phyloP scores from a whole-genome alignment of 2,329 filamentous ascomycete species.

The Verticillium nubilum region DNA sequence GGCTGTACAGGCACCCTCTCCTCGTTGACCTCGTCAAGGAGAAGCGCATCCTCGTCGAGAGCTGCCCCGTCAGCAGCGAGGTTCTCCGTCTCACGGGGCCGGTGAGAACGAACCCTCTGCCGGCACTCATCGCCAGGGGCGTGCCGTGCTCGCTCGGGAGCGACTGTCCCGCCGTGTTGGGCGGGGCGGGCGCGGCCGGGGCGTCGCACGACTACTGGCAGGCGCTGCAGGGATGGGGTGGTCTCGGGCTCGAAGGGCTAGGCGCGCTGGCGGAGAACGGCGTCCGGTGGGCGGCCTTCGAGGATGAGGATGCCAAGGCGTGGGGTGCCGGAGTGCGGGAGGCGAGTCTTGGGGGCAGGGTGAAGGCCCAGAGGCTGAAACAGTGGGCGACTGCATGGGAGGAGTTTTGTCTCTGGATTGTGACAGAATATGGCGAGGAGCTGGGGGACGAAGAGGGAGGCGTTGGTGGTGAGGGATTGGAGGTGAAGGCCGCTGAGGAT shows the following conservation, averaged over 20 bases:
- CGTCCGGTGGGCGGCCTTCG: slow-evolving; percentile 74
- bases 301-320: slow-evolving; percentile 61
- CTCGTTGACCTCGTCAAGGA: slow-evolving; percentile 77
- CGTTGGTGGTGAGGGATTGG: background rate
- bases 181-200: slow-evolving; percentile 65
- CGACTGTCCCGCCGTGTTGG: slow-evolving; percentile 75
- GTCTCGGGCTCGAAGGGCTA: slow-evolving; percentile 71
- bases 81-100: slow-evolving; percentile 65
- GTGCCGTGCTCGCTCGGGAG: slow-evolving; percentile 73
- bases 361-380: slow-evolving; percentile 62
- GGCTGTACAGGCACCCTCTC: slow-evolving; percentile 76
- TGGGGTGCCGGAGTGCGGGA: slow-evolving; percentile 66
- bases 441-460: slow-evolving; percentile 33
- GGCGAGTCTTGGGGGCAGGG: slow-evolving; percentile 60
- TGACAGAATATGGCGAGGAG: slow-evolving; percentile 61
- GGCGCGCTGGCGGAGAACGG: slow-evolving; percentile 80
- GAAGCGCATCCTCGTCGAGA: slow-evolving; percentile 73
- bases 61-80: slow-evolving; percentile 71
- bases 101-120: slow-evolving; percentile 68
- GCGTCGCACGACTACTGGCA: slow-evolving; percentile 87
- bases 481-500: background rate
- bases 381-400: slow-evolving; percentile 75
- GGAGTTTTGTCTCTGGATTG: slow-evolving; percentile 77
- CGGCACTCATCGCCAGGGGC: slow-evolving; percentile 70
- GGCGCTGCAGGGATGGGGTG: slow-evolving; percentile 76